phyloP scores from a whole-genome alignment of 805 yeast species.

The Suhomyces faveliae region DNA sequence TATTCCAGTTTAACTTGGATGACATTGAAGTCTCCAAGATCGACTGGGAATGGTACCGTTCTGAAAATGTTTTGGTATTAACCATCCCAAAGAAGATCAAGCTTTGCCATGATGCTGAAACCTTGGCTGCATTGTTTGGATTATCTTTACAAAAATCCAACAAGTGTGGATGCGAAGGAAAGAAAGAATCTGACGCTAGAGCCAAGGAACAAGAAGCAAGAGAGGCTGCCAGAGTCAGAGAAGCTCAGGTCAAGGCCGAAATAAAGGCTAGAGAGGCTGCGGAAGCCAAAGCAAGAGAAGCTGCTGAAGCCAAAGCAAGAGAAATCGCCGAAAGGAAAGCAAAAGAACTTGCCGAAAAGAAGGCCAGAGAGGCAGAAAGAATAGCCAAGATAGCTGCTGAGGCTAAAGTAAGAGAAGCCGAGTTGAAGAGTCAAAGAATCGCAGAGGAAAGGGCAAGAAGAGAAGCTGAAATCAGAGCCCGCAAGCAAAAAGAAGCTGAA shows the following conservation, averaged over 20 bases:
- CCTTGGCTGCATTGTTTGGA: constrained; percentile 10
- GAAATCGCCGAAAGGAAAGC: constrained; percentile 4
- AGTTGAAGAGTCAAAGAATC: constrained; percentile 7
- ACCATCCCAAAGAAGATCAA: constrained; percentile 32
- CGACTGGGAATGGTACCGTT: constrained; percentile 32
- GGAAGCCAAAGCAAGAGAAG: constrained; percentile 1
- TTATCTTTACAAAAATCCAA: background rate
- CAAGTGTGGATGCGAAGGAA: background rate
- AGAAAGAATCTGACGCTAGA: constrained; percentile 5
- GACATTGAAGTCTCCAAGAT: constrained; percentile 32
- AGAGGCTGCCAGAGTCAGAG: background rate
- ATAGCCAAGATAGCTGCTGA: constrained; percentile 4
- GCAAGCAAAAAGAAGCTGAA: constrained; percentile 6
- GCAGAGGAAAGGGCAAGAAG: constrained; percentile 15
- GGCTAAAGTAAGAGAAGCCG: constrained; percentile 2
- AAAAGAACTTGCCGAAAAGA: constrained; percentile 9
- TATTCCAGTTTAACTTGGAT: constrained; percentile 28
- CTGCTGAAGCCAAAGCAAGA: constrained; percentile 3
- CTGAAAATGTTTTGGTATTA: constrained; percentile 33
- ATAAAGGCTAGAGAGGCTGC: constrained; percentile 1
- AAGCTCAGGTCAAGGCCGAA: constrained; percentile 6
- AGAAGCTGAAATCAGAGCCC: constrained; percentile 9
- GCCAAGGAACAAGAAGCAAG: constrained; percentile 5
- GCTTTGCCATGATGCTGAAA: constrained; percentile 15
- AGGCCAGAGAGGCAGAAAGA: constrained; percentile 9